Conservation (phyloP, 805 yeast genomes). For the Barnettozyma botsteinii region DNA sequence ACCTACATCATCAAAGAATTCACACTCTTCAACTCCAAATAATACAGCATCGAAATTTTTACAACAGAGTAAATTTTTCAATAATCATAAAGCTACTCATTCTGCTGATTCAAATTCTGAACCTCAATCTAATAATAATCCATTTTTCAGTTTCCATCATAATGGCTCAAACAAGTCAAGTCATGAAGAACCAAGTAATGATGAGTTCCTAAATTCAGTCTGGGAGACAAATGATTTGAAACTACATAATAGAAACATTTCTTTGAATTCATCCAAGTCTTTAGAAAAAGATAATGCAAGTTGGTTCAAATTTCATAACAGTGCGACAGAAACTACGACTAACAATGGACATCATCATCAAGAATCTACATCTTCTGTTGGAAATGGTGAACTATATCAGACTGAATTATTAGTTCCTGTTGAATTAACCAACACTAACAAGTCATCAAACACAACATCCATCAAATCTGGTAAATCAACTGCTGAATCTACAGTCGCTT, state of each 20-base stretch:
- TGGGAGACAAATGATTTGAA: constrained; percentile 7
- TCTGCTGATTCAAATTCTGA: constrained; percentile 3
- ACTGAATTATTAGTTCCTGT: constrained; percentile 13
- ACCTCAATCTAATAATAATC: neutral
- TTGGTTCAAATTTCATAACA: constrained; percentile 17
- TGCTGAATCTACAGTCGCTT: constrained; percentile 14
- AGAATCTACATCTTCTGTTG: neutral
- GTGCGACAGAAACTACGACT: neutral
- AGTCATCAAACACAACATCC: constrained; percentile 15
- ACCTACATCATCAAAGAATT: neutral
- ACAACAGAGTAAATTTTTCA: constrained; percentile 24
- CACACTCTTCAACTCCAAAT: neutral
- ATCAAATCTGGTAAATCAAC: constrained; percentile 17
- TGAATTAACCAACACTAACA: constrained; percentile 18
- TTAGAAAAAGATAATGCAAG: constrained; percentile 15
- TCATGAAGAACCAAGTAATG: constrained; percentile 1
- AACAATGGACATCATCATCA: too few species aligned
- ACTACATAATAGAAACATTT: constrained; percentile 13
- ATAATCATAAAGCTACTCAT: constrained; percentile 9
- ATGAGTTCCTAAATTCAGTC: constrained; percentile 7
- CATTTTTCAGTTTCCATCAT: constrained; percentile 3
- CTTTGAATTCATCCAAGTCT: constrained; percentile 11
- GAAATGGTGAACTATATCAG: neutral
- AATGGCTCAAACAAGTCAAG: neutral
- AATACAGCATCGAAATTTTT: constrained; percentile 5